A percentile compares a stretch with the other conserved stretches of the same genome.
These are phyloP conservation scores for Magnolia changhungtana DNA, from an alignment of 164 flowering plant genomes.

Conservation along the genomic window DNA sequence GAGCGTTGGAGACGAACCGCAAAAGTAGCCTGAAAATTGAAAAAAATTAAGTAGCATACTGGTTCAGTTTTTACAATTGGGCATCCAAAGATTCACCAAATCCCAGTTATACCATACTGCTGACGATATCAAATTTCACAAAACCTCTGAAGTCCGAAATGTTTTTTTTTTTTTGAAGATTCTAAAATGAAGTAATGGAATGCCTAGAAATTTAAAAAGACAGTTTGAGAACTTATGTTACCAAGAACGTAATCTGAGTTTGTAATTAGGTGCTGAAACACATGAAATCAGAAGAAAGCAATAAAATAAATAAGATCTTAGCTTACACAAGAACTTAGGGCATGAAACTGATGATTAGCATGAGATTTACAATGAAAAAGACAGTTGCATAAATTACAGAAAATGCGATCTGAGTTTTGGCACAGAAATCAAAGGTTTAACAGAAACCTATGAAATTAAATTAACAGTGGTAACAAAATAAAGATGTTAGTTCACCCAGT, in stretches of 20 bases:
- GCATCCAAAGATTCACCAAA: neutral
- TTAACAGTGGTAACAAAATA: neutral
- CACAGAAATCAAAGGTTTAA: neutral
- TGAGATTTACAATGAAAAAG: neutral
- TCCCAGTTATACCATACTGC: neutral
- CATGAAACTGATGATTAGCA: too few relatives aligned
- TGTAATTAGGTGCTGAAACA: too few relatives aligned
- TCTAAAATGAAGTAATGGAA: too few relatives aligned
- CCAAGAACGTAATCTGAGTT: too few relatives aligned
- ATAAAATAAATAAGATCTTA: too few relatives aligned
- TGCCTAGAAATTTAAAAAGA: too few relatives aligned
- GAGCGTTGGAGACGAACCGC: too few relatives aligned
- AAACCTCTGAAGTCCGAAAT: neutral
- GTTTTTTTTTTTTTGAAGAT: too few relatives aligned
- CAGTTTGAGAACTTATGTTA: too few relatives aligned
- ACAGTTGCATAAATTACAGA: neutral
- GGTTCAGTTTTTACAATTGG: neutral
- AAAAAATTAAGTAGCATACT: neutral
- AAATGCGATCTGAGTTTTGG: slow-evolving; percentile 12
- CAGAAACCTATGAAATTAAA: neutral
- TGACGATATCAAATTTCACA: neutral
- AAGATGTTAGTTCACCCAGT: neutral
- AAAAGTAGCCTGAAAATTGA: too few relatives aligned
- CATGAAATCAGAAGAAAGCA: too few relatives aligned
- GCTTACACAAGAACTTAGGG: too few relatives aligned